Evolutionary conservation across 257 asterid genomes (phyloP).

Genomic region (Handroanthus guayacan): DNA sequence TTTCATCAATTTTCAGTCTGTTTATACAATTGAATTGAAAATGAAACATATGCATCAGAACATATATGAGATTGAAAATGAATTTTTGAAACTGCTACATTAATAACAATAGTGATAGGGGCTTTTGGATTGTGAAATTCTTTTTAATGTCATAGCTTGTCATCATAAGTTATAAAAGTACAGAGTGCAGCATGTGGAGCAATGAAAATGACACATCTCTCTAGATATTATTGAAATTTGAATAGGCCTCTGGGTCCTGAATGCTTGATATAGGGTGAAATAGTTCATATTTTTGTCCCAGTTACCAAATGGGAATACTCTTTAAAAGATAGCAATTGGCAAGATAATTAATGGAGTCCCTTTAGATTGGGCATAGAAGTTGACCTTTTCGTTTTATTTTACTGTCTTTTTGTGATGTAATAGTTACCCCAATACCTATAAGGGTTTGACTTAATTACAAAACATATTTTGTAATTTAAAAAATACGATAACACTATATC

Average conservation of each 20-base stretch:
- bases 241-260: neutral
- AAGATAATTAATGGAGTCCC: neutral
- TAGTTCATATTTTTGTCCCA: neutral
- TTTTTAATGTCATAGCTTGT: slow-evolving; percentile 36
- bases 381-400: neutral
- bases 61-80: neutral
- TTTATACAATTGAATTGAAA: no score
- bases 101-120: neutral
- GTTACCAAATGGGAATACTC: slow-evolving; percentile 6
- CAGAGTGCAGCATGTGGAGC: slow-evolving; percentile 31
- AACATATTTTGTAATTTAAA: no score
- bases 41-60: no score
- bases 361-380: neutral
- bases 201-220: slow-evolving; percentile 40
- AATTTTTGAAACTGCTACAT: neutral
- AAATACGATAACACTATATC: no score
- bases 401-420: neutral
- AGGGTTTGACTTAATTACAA: no score
- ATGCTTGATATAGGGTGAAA: neutral
- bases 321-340: neutral
- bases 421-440: no score
- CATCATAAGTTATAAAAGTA: slow-evolving; percentile 23
- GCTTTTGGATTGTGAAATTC: slow-evolving; percentile 8
- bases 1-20: neutral
- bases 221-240: neutral